These are phyloP conservation scores for Sphenostylis stenocarpa DNA, from an alignment of 306 rosid genomes.

Conservation along the genomic window DNA sequence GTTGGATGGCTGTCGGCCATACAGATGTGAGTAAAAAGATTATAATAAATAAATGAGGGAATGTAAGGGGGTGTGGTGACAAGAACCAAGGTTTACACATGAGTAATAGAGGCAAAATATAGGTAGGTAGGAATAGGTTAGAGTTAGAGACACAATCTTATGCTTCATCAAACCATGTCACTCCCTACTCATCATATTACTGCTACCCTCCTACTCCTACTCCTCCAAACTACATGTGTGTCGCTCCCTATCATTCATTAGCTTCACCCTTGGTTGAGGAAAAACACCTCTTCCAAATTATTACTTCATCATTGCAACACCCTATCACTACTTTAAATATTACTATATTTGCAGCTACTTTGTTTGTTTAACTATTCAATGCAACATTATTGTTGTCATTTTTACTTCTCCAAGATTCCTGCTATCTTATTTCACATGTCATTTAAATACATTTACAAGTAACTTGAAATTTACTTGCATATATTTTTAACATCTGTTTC, in stretches of 20 bases:
- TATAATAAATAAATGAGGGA: neutral
- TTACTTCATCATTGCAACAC: slow-evolving; percentile 43
- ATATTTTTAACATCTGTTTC: slow-evolving; percentile 17
- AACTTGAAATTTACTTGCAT: neutral
- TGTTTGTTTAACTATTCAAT: neutral
- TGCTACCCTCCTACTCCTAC: neutral
- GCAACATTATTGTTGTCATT: neutral
- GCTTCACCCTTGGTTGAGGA: slow-evolving; percentile 19
- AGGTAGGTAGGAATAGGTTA: neutral
- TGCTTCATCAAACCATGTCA: slow-evolving; percentile 21
- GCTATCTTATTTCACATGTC: slow-evolving; percentile 44
- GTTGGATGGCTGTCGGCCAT: neutral
- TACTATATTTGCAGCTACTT: neutral
- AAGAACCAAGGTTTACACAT: neutral
- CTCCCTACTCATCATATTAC: neutral
- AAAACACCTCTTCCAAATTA: slow-evolving; percentile 34
- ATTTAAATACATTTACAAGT: slow-evolving; percentile 16
- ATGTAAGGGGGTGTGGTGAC: neutral
- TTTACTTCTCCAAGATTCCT: slow-evolving; percentile 17
- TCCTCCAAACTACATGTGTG: neutral
- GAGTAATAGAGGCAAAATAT: neutral
- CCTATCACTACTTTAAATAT: neutral
- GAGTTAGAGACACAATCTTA: slow-evolving; percentile 18
- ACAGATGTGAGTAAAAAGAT: neutral
- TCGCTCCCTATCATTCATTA: neutral